These are phyloP conservation scores for Papiliotrema laurentii DNA, from an alignment of 1,284 basidiomycete genomes.

Conservation along the genomic window DNA sequence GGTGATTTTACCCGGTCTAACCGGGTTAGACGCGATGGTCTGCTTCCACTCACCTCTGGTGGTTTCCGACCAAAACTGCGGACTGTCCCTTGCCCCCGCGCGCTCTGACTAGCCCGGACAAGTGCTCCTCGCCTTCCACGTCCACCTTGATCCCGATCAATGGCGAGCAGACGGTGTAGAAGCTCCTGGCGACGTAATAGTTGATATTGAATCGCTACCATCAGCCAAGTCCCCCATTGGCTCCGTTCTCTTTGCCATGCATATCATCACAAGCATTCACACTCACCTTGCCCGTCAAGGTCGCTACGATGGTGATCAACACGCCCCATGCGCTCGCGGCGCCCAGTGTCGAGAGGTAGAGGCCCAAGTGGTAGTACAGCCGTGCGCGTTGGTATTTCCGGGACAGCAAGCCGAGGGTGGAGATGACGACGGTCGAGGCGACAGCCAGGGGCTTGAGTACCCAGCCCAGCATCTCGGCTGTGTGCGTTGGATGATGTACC, in stretches of 20 bases:
- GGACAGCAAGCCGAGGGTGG: slow-evolving; percentile 38
- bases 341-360: slow-evolving; percentile 72
- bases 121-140: slow-evolving; percentile 81
- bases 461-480: slow-evolving; percentile 15
- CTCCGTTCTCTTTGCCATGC: not conserved
- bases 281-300: slow-evolving; percentile 57
- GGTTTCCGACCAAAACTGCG: slow-evolving; percentile 77
- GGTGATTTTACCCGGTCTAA: too few species aligned
- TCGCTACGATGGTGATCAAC: slow-evolving; percentile 65
- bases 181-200: slow-evolving; percentile 75
- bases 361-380: slow-evolving; percentile 62
- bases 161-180: slow-evolving; percentile 68
- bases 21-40: too few species aligned
- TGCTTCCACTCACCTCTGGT: slow-evolving; percentile 68
- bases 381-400: slow-evolving; percentile 35
- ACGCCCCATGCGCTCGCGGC: slow-evolving; percentile 73
- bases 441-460: slow-evolving; percentile 42
- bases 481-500: not conserved
- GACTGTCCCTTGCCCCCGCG: slow-evolving; percentile 49
- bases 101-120: slow-evolving; percentile 54
- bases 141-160: slow-evolving; percentile 67
- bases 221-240: slow-evolving; percentile 4
- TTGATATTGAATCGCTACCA: slow-evolving; percentile 71
- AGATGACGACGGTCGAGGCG: slow-evolving; percentile 39
- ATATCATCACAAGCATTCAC: not conserved